phyloP scores from a whole-genome alignment of 768 basidiomycete species.

The Agrocybe pediades region DNA sequence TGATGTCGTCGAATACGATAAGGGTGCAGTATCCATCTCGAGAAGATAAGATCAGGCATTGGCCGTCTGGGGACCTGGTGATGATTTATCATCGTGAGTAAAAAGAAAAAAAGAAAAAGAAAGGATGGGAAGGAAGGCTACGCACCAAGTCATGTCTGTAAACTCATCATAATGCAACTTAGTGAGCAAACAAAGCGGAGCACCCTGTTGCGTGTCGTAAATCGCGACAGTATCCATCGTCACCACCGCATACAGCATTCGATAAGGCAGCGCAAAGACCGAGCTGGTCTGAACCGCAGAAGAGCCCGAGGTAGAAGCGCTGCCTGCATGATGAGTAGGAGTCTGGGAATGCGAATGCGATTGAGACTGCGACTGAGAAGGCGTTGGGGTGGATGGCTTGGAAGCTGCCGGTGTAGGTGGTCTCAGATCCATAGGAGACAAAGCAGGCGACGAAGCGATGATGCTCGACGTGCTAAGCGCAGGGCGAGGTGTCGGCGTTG shows the following conservation, averaged over 20 bases:
- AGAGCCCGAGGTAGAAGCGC: not conserved
- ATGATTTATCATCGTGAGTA: not conserved
- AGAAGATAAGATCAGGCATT: slow-evolving; percentile 87
- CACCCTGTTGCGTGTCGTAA: slow-evolving; percentile 96
- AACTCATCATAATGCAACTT: slow-evolving; percentile 98
- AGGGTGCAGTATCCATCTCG: slow-evolving; percentile 98
- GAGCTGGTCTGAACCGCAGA: slow-evolving; percentile 49
- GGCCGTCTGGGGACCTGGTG: slow-evolving; percentile 92
- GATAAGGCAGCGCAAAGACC: slow-evolving; percentile 88
- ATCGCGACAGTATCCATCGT: slow-evolving; percentile 95
- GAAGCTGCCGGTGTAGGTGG: slow-evolving; percentile 65
- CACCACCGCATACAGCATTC: slow-evolving; percentile 93
- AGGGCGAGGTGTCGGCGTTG: slow-evolving; percentile 50
- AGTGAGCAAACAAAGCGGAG: slow-evolving; percentile 88
- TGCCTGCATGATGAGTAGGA: not conserved
- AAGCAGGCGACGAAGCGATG: slow-evolving; percentile 46
- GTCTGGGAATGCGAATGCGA: slow-evolving; percentile 1
- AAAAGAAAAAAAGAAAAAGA: not conserved
- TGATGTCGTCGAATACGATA: slow-evolving; percentile 91
- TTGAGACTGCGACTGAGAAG: slow-evolving; percentile 21
- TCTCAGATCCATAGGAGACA: slow-evolving; percentile 56
- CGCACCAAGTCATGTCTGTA: slow-evolving; percentile 94
- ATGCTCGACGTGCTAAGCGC: slow-evolving; percentile 28
- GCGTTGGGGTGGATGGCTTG: slow-evolving; percentile 52
- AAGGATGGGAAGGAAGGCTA: slow-evolving; percentile 5